Evolutionary conservation across 2,329 filamentous ascomycete species (phyloP), one percentile per base, ranked within the genome.

Genomic region (Fusarium neocosmosporiellum): DNA sequence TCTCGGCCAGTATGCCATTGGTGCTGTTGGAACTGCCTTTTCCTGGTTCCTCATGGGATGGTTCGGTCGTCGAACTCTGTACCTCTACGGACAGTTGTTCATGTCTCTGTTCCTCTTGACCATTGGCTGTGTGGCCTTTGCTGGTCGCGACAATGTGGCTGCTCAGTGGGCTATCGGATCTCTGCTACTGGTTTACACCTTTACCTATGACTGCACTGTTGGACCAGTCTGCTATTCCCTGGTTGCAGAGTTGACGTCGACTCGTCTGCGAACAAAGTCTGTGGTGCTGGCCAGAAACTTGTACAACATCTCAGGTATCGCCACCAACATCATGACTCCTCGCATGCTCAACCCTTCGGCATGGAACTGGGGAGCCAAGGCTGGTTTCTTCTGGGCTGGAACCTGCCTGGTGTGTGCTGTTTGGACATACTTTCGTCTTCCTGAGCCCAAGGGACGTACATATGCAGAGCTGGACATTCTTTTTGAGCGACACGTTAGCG

Each of bases 211-310:
- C 66, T 76, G 75, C 41, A 83, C 82, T 7, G 80, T 84, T 29
- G 82, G 82, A 0, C 82, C 70, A 39, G 94, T 97, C 29, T 95
- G 93, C 83, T 98, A 96, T 83, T 96, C 94, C 0, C 88, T 97
- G 36, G 94, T 97, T 6, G 89, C 85, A 1, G 85, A 87, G 75
- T 69, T 86, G 4, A 81, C 82, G 1, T 85, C 84, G 0, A 86
- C 84, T 5, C 84, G 85, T 41, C 81, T 87, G 22, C 81, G 85
- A 53, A 84, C 83, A 55, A 85, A 86, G 77, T 84, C 84, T 0
- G 82, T 86, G 20, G 84, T 85, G 14, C 75, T 87, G 20, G 84
- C 83, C 9, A 80, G 85, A 55, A 84, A 82, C 70, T 62, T 83
- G 22, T 89, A 88, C 79, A 87, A 89, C 69, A 79, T 88, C 7